Percentiles rank a stretch among this genome's conserved stretches.
Evolutionary conservation across 192 early-diverging fungal species (phyloP).

Genomic region (Coemansia sp.): DNA sequence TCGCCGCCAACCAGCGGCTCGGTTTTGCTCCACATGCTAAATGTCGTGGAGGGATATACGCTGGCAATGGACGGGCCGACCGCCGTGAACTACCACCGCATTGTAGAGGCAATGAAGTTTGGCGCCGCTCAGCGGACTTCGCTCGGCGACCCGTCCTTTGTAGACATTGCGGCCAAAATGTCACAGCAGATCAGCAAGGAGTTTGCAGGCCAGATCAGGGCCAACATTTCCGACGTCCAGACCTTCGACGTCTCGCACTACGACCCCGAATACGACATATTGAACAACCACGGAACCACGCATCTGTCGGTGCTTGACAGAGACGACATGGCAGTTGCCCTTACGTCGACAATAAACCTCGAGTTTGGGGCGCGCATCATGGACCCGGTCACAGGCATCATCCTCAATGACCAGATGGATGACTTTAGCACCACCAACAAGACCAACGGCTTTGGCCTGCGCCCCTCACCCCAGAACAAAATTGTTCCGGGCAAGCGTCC

Average conservation of each 20-base stretch:
- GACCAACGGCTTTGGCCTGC: slow-evolving; percentile 78
- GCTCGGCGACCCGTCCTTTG: slow-evolving; percentile 80
- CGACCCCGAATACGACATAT: slow-evolving; percentile 74
- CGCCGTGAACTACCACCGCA: slow-evolving; percentile 74
- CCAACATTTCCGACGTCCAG: slow-evolving; percentile 71
- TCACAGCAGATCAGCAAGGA: slow-evolving; percentile 71
- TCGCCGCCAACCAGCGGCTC: slow-evolving; percentile 85
- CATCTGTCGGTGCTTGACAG: slow-evolving; percentile 83
- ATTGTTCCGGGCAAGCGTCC: slow-evolving; percentile 84
- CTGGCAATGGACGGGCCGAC: slow-evolving; percentile 62
- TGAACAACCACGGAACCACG: slow-evolving; percentile 88
- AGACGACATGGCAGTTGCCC: slow-evolving; percentile 75
- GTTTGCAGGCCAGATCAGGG: slow-evolving; percentile 64
- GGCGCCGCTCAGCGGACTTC: slow-evolving; percentile 83
- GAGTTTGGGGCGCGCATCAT: slow-evolving; percentile 88
- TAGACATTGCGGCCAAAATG: slow-evolving; percentile 49
- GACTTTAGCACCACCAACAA: slow-evolving; percentile 84
- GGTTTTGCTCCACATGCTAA: slow-evolving; percentile 80
- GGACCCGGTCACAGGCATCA: slow-evolving; percentile 84
- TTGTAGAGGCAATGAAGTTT: slow-evolving; percentile 87
- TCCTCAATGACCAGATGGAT: slow-evolving; percentile 97
- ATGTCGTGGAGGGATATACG: slow-evolving; percentile 84
- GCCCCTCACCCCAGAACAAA: slow-evolving; percentile 83
- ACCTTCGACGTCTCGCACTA: slow-evolving; percentile 80
- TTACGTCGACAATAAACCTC: slow-evolving; percentile 91